phyloP scores from a whole-genome alignment of 805 yeast species.

The Saturnispora halmiae region DNA sequence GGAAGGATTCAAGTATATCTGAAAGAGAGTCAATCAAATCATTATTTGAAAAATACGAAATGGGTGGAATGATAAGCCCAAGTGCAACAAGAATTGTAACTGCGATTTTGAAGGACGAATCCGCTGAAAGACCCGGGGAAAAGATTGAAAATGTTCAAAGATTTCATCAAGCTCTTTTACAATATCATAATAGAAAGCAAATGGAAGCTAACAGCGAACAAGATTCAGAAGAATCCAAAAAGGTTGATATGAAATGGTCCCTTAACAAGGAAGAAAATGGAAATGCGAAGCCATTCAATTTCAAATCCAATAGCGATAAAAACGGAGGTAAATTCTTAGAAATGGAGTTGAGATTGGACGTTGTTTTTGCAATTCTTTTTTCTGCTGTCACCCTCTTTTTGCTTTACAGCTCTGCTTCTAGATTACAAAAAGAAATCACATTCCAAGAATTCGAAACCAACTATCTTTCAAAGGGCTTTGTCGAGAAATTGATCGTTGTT shows the following conservation, averaged over 20 bases:
- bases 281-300: slow-evolving; percentile 9
- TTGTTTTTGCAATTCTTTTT: slow-evolving; percentile 3
- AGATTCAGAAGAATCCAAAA: slow-evolving; percentile 5
- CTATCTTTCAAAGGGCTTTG: slow-evolving; percentile 69
- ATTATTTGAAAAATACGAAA: slow-evolving; percentile 23
- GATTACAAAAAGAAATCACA: slow-evolving; percentile 27
- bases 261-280: slow-evolving; percentile 6
- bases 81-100: slow-evolving; percentile 24
- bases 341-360: slow-evolving; percentile 16
- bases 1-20: slow-evolving; percentile 19
- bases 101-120: slow-evolving; percentile 22
- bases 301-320: slow-evolving; percentile 10
- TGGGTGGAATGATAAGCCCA: slow-evolving; percentile 27
- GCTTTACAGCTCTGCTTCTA: slow-evolving; percentile 19
- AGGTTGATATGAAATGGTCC: slow-evolving; percentile 10
- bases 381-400: slow-evolving; percentile 17
- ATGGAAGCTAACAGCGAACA: slow-evolving; percentile 17
- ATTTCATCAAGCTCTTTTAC: slow-evolving; percentile 25
- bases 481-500: slow-evolving; percentile 61
- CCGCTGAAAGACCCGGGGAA: slow-evolving; percentile 21
- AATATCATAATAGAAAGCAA: slow-evolving; percentile 26
- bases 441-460: slow-evolving; percentile 76
- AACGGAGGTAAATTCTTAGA: slow-evolving; percentile 12
- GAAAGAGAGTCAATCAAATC: slow-evolving; percentile 15
- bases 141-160: slow-evolving; percentile 25